phyloP scores from a whole-genome alignment of 192 early-diverging fungal genomes.

The Borealophlyctis nickersoniae region DNA sequence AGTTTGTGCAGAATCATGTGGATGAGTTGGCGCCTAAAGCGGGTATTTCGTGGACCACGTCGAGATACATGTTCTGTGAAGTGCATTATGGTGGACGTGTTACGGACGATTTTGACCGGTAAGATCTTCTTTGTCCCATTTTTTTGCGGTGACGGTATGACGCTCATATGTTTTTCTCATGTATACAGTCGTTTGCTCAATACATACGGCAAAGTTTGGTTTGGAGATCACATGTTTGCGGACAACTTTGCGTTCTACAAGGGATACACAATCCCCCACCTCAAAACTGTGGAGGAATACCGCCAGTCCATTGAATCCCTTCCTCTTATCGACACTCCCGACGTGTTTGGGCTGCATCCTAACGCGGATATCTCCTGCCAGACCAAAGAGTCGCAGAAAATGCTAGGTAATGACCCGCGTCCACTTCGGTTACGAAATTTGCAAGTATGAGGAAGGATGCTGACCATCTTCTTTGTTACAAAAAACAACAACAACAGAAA shows the following conservation, averaged over 20 bases:
- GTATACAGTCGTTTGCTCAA: conserved; percentile 45
- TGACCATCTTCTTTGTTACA: too few species aligned
- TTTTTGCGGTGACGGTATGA: conserved; percentile 7
- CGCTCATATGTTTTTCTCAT: conserved; percentile 4
- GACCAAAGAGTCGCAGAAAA: conserved; percentile 58
- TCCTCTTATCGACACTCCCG: conserved; percentile 59
- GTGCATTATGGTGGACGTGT: conserved; percentile 66
- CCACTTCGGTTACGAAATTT: too few species aligned
- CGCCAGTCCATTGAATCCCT: conserved; percentile 55
- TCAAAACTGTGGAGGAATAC: conserved; percentile 63
- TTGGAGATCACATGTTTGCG: conserved; percentile 66
- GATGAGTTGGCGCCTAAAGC: conserved; percentile 66
- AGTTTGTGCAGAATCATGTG: conserved; percentile 68
- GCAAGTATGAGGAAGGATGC: too few species aligned
- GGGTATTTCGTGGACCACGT: conserved; percentile 57
- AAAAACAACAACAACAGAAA: conserved; percentile 43
- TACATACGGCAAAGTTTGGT: conserved; percentile 67
- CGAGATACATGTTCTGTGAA: conserved; percentile 68
- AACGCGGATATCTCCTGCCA: conserved; percentile 64
- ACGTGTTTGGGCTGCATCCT: conserved; percentile 65
- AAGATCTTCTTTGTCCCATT: conserved; percentile 18
- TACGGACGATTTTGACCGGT: conserved; percentile 64
- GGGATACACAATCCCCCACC: conserved; percentile 61
- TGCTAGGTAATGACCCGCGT: conserved; percentile 58
- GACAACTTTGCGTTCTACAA: conserved; percentile 65